Percentiles rank a stretch among this genome's conserved stretches.
These are phyloP conservation scores for Lablab purpureus DNA, from an alignment of 306 rosid species.

Conservation along the genomic window DNA sequence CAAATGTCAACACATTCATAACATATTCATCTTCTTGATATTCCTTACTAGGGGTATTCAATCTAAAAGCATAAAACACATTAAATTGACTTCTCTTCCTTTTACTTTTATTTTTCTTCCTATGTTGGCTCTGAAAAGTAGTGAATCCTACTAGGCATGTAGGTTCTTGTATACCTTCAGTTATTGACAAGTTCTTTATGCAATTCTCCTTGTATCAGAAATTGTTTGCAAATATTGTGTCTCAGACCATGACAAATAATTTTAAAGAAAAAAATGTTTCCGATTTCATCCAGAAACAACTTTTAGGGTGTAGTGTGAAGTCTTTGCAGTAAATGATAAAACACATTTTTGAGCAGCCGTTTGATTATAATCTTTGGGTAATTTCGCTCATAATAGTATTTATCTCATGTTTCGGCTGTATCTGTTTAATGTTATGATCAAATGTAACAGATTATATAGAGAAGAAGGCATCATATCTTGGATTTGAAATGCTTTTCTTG, in stretches of 20 bases:
- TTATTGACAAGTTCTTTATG: background rate
- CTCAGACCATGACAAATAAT: background rate
- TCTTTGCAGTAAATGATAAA: slow-evolving; percentile 6
- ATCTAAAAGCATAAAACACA: slow-evolving; percentile 3
- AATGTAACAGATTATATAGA: slow-evolving; percentile 71
- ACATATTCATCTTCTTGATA: background rate
- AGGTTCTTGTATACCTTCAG: background rate
- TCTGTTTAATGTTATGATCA: slow-evolving; percentile 1
- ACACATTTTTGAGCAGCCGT: background rate
- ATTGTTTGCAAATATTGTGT: background rate
- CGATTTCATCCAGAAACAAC: background rate
- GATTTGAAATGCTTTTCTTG: slow-evolving; percentile 71
- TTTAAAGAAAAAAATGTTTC: background rate
- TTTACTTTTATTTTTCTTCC: too few relatives aligned
- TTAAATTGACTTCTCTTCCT: background rate
- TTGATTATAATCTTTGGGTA: slow-evolving; percentile 7
- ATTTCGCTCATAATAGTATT: background rate
- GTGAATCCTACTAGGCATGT: background rate
- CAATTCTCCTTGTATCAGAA: background rate
- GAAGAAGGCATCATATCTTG: slow-evolving; percentile 73
- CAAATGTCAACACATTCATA: slow-evolving; percentile 6
- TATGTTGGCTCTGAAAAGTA: background rate
- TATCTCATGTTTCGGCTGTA: background rate
- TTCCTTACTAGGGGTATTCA: background rate
- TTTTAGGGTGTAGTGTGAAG: background rate